Evolutionary conservation across 2,329 filamentous ascomycete genomes (phyloP).

Genomic region (Aspergillus fumigatus): DNA sequence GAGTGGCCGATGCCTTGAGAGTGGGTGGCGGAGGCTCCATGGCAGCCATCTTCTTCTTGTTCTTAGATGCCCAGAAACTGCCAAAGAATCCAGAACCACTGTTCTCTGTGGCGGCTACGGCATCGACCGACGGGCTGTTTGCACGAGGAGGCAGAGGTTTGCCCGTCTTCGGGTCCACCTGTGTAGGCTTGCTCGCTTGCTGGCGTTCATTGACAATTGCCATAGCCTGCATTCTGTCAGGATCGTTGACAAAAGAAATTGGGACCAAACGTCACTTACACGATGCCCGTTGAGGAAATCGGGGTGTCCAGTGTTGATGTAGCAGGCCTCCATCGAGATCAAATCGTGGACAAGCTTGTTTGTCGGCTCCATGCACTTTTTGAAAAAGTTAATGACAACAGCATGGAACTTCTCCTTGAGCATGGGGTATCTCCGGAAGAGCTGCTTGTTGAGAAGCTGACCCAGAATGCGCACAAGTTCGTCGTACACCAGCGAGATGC

Average conservation of each 20-base stretch:
- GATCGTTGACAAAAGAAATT: neutral
- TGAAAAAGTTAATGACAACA: conserved; percentile 92
- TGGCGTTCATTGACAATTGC: conserved; percentile 94
- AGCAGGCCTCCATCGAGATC: conserved; percentile 92
- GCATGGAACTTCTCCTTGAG: conserved; percentile 96
- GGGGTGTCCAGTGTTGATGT: conserved; percentile 97
- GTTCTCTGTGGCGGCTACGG: conserved; percentile 42
- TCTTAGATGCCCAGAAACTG: conserved; percentile 97
- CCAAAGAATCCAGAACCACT: conserved; percentile 86
- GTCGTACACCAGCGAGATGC: conserved; percentile 94
- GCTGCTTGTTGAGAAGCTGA: conserved; percentile 79
- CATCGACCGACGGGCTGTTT: conserved; percentile 67
- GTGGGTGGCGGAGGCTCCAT: conserved; percentile 94
- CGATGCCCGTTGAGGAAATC: conserved; percentile 96
- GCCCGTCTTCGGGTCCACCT: conserved; percentile 97
- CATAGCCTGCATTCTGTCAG: conserved; percentile 64
- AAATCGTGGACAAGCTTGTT: conserved; percentile 95
- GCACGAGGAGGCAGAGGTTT: conserved; percentile 82
- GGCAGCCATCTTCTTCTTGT: conserved; percentile 99
- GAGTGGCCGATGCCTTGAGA: conserved; percentile 86
- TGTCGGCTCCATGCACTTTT: conserved; percentile 96
- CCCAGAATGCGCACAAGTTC: conserved; percentile 93
- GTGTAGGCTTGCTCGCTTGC: conserved; percentile 74
- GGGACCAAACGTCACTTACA: conserved; percentile 42
- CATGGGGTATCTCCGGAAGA: conserved; percentile 88